Base-by-base conservation (phyloP, 805 yeast species). In the Nakazawaea wyomingensis region DNA sequence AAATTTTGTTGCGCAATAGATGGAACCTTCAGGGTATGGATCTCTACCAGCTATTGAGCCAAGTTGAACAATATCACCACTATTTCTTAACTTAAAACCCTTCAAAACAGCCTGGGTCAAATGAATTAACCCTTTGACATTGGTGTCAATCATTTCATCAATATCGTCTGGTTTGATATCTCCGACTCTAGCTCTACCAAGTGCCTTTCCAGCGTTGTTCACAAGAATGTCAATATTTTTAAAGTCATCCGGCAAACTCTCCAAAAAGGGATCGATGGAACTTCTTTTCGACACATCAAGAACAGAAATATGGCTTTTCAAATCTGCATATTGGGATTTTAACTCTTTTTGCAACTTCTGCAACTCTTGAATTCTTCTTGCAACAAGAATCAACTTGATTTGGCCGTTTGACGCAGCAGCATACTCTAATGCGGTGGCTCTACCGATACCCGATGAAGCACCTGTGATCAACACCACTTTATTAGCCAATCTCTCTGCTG, bases 391-490 rank as follows among this genome's bases (percentile, higher is more conserved):
- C 48, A 75, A 57, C 54, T 72, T 74, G 56, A 75, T 52, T 19
- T 72, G 53, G 5, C 80, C 80, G 30, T 69, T 62, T 32, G 75
- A 69, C 14, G 78, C 78, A 35, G 69, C 79, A 34, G 96, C 93
- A 51, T 87, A 80, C 59, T 90, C 95, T 37, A 72, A 63, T 13
- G 97, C 98, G 9, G 96, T 89, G 42, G 96, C 93, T 51, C 78
- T 79, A 10, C 98, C 99, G 55, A 91, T 91, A 44, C 98, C 98
- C 13, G 96, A 80, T 20, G 96, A 86, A 6, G 98, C 98, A 49
- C 98, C 98, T n/a, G 98, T 87, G 55, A 91, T 83, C 33, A 91
- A 74, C 26, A 87, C 73, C 16, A 81, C 78, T 59, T 91, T 90
- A 38, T 84, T 84, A 18, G 84, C 79, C 27, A 91, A 70, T 60